A percentile compares a stretch with the other conserved stretches of the same genome.
Evolutionary conservation across 2,329 filamentous ascomycete species (phyloP).

Genomic region (Thielaviopsis punctulata): DNA sequence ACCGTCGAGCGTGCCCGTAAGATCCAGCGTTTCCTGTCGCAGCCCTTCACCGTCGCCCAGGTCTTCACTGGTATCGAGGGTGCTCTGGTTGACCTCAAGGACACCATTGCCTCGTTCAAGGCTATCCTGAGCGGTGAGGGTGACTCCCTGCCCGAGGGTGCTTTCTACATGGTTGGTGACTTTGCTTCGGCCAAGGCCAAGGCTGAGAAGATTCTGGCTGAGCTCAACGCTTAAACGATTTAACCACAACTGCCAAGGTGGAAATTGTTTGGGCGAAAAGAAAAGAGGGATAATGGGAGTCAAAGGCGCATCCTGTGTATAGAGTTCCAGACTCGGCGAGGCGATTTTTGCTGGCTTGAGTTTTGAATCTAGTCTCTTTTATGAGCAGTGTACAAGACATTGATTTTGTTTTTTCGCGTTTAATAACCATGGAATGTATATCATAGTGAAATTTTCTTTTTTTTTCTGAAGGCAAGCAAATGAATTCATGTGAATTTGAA

Average conservation of each 20-base stretch:
- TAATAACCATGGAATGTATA: constrained; percentile 8
- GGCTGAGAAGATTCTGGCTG: constrained; percentile 99
- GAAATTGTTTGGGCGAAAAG: constrained; percentile 8
- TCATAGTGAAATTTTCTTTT: constrained; percentile 19
- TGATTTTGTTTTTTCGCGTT: constrained; percentile 26
- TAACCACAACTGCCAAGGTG: neutral
- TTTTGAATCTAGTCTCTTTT: constrained; percentile 27
- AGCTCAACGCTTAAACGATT: constrained; percentile 41
- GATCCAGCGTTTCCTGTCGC: constrained; percentile 98
- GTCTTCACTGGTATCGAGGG: constrained; percentile 91
- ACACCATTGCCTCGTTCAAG: constrained; percentile 96
- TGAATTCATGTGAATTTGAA: too few relatives aligned
- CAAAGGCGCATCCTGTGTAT: constrained; percentile 10
- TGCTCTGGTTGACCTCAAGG: constrained; percentile 93
- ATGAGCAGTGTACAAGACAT: constrained; percentile 46
- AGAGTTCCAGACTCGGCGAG: constrained; percentile 1
- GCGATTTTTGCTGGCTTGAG: neutral
- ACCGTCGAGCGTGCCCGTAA: constrained; percentile 99
- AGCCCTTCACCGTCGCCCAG: constrained; percentile 84
- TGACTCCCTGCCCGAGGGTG: constrained; percentile 87
- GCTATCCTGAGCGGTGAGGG: constrained; percentile 86
- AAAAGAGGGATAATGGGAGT: constrained; percentile 10
- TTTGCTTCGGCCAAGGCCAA: constrained; percentile 82
- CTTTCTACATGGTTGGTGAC: constrained; percentile 97
- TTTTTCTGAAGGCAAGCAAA: too few relatives aligned